Evolutionary conservation across 257 asterid species (phyloP).

Genomic region (Lycium barbarum): DNA sequence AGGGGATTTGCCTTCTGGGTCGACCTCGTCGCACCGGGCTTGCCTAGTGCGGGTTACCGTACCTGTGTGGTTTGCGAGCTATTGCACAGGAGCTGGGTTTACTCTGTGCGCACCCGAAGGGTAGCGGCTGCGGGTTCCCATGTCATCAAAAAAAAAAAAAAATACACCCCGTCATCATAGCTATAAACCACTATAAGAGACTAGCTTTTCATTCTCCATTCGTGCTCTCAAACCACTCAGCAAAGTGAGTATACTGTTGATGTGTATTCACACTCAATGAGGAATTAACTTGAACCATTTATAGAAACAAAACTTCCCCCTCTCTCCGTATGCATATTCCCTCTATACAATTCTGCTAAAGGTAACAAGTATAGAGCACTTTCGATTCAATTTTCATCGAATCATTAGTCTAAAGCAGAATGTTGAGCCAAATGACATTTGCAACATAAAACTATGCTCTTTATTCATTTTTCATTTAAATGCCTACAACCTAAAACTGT

Average conservation of each 20-base stretch:
- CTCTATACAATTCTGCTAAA: not conserved
- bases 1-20: no score
- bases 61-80: no score
- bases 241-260: not conserved
- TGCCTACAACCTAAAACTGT: not conserved
- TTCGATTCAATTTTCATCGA: not conserved
- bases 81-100: no score
- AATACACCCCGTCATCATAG: not conserved
- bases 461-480: not conserved
- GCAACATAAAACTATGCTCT: not conserved
- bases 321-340: not conserved
- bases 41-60: no score
- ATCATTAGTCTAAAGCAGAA: slow-evolving; percentile 18
- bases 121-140: no score
- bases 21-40: no score
- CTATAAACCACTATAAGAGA: not conserved
- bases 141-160: no score
- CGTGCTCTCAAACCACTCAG: not conserved
- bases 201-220: not conserved
- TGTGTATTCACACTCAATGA: not conserved
- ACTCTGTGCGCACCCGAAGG: no score
- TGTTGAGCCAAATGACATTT: not conserved
- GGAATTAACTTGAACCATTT: not conserved
- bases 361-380: not conserved
- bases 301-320: not conserved